phyloP scores from a whole-genome alignment of 805 yeast species.

The Debaryomyces castellii region DNA sequence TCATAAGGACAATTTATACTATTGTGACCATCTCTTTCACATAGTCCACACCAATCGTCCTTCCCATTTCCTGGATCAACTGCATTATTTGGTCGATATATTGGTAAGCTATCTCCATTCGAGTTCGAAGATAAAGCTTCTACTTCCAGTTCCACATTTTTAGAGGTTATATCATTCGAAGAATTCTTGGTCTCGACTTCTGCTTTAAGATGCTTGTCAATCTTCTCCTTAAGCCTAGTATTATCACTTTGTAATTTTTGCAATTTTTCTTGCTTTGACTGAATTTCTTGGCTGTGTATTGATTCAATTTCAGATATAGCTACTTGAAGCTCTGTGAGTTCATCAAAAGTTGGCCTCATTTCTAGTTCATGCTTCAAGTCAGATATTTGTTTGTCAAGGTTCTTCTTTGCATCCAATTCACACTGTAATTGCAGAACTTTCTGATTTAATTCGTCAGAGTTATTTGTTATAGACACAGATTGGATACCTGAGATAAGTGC shows the following conservation, averaged over 20 bases:
- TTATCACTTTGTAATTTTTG: constrained; percentile 19
- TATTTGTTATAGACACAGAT: background rate
- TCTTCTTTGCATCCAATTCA: constrained; percentile 1
- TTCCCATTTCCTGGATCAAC: constrained; percentile 75
- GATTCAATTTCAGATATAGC: constrained; percentile 42
- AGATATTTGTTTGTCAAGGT: constrained; percentile 16
- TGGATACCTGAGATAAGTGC: background rate
- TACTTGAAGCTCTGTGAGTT: constrained; percentile 43
- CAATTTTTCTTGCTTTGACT: constrained; percentile 23
- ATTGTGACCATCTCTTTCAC: constrained; percentile 88
- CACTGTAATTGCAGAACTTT: constrained; percentile 1
- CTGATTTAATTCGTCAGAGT: constrained; percentile 1
- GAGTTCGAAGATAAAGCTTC: background rate
- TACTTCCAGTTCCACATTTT: no score
- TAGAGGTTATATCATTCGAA: no score
- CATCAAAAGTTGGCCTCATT: constrained; percentile 41
- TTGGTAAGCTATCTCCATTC: constrained; percentile 32
- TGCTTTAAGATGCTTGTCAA: constrained; percentile 13
- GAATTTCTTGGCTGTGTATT: constrained; percentile 34
- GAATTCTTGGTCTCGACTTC: background rate
- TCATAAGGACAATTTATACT: constrained; percentile 88
- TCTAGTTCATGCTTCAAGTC: constrained; percentile 31
- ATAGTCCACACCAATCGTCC: constrained; percentile 84
- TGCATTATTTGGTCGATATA: constrained; percentile 47
- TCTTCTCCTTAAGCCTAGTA: constrained; percentile 19